Conservation (phyloP, 2,329 filamentous ascomycete genomes). For the Colletotrichum chlorophyti region DNA sequence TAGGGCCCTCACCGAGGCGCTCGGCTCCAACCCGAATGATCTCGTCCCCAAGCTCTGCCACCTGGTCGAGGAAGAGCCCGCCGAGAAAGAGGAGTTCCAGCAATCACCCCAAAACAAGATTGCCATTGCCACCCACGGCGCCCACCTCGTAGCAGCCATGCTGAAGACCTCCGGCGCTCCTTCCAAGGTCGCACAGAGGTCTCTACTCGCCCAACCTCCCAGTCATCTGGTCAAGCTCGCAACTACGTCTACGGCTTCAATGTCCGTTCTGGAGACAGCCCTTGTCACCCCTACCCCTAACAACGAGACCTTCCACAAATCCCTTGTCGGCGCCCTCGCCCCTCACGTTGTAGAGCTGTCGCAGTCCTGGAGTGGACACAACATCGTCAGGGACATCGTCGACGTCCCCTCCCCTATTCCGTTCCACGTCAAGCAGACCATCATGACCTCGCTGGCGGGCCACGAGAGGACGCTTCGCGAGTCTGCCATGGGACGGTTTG, state of each 20-base stretch:
- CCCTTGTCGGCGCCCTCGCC: constrained; percentile 54
- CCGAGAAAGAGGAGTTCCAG: constrained; percentile 42
- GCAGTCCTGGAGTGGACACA: constrained; percentile 57
- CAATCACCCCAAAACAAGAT: constrained; percentile 62
- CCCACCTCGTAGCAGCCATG: constrained; percentile 81
- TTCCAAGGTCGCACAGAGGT: constrained; percentile 74
- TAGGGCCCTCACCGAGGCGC: constrained; percentile 54
- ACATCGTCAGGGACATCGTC: constrained; percentile 56
- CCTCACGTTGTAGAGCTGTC: constrained; percentile 55
- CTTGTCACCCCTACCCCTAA: constrained; percentile 49
- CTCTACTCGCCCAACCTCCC: constrained; percentile 65
- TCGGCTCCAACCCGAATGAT: constrained; percentile 53
- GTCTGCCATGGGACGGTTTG: constrained; percentile 60
- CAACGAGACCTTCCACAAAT: constrained; percentile 62
- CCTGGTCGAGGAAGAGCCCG: constrained; percentile 40
- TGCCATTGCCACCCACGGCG: constrained; percentile 71
- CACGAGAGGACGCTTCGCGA: constrained; percentile 58
- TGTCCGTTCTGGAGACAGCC: constrained; percentile 57
- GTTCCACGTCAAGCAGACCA: constrained; percentile 63
- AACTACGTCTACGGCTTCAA: constrained; percentile 56
- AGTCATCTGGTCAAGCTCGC: constrained; percentile 70
- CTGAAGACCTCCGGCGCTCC: constrained; percentile 75
- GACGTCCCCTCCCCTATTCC: constrained; percentile 59
- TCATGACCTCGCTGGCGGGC: constrained; percentile 56
- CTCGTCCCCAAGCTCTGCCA: constrained; percentile 58